Base-by-base conservation (phyloP, 768 basidiomycete genomes). In the Pulveroboletus sp. region DNA sequence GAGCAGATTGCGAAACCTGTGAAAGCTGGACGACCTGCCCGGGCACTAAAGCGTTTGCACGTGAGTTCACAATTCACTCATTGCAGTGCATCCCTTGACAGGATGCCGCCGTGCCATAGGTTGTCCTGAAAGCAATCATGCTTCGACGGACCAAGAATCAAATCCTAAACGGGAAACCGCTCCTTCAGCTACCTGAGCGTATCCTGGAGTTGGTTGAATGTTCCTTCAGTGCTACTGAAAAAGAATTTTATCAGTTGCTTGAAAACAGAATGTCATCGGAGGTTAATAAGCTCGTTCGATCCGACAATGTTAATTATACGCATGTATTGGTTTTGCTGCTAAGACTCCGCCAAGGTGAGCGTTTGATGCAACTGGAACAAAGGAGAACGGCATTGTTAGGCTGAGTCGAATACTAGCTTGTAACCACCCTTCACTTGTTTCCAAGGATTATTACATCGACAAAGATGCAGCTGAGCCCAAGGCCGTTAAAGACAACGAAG, bases 121-220 rank as follows among this genome's bases (percentile, higher is more conserved):
- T 88, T 33, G 82, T 98, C 4, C 72, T 98, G 13, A 83, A 85
- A 56, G 79, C 86, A 11, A 75, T 94, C 54, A 95, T 98, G 93
- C 79, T 97, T 28, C 79, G 95, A 6, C 83, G 96, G 5, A 83
- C 77, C 4, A 99, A 98, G 69, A 77, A 77, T 33, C 80, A 83
- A 44, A 58, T 70, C 0, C 55, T 87, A 15, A 84, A 93, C 49
- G 95, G 95, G 6, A 87, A 92, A 59, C 80, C 81, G 0, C 73
- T 98, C 17, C 76, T 98, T 36, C 76, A 86, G 14, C 78, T 99
- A 0, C 96, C 96, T 0, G 78, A 75, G 13, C 80, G 93, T 4
- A 76, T 65, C 2, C 75, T 99, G 28, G 70, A 86, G 9, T 68
- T 93, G 32, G 73, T 95, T 0, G 76, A 82, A 2, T 94, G 92